A percentile compares a stretch with the other conserved stretches of the same genome.
Conservation (phyloP, 108 stramenopile species). For the Skeletonema grethae region DNA sequence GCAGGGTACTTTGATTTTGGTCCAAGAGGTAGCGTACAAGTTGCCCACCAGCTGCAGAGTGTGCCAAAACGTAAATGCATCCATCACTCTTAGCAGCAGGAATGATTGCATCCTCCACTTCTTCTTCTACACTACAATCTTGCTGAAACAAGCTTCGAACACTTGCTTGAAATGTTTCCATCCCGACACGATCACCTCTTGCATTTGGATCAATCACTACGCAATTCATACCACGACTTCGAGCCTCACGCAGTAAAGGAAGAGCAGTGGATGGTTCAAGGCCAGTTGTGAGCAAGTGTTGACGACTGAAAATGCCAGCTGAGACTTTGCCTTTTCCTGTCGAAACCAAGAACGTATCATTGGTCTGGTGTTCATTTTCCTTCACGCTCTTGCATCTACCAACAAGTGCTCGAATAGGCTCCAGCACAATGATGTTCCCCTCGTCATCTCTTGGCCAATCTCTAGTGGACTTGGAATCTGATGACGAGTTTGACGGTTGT, state of each 20-base stretch:
- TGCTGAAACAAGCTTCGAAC: conserved; percentile 51
- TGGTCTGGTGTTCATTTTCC: conserved; percentile 25
- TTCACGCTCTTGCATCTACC: conserved; percentile 19
- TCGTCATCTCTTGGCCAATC: conserved; percentile 14
- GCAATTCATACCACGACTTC: conserved; percentile 62
- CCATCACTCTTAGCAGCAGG: conserved; percentile 12
- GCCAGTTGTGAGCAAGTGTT: conserved; percentile 64
- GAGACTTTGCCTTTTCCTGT: conserved; percentile 83
- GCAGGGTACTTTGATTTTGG: conserved; percentile 23
- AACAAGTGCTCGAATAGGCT: conserved; percentile 69
- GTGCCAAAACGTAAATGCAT: conserved; percentile 66
- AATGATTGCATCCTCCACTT: conserved; percentile 9
- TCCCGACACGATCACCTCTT: conserved; percentile 63
- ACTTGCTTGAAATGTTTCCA: conserved; percentile 60
- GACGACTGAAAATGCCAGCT: conserved; percentile 75
- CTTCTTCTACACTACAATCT: not conserved
- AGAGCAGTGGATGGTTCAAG: conserved; percentile 74
- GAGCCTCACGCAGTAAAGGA: conserved; percentile 65
- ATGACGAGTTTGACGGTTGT: not conserved
- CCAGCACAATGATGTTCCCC: conserved; percentile 9
- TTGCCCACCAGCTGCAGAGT: conserved; percentile 76
- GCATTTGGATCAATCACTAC: conserved; percentile 79
- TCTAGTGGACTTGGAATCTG: not conserved
- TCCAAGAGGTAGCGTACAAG: conserved; percentile 68
- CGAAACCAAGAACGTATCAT: conserved; percentile 53